Conservation (phyloP, 1,139 yeast species). For the Geotrichum carabidarum region DNA sequence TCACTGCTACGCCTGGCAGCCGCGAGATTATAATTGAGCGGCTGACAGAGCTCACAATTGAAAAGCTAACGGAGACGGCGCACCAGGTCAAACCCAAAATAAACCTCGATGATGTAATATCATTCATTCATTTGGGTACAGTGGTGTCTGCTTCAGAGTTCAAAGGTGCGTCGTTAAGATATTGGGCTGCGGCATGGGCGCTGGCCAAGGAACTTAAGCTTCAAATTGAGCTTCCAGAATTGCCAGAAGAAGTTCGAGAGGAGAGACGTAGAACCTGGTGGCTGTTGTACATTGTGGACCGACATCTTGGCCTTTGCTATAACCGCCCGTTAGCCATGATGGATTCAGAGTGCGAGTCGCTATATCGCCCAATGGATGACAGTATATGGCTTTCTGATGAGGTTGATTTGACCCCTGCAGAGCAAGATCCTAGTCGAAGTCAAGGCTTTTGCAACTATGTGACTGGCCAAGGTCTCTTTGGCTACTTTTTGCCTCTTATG, state of each 20-base stretch:
- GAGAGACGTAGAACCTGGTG: conserved; percentile 44
- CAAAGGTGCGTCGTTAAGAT: conserved; percentile 39
- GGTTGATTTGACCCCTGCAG: conserved; percentile 21
- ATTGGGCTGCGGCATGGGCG: conserved; percentile 41
- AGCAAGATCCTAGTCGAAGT: conserved; percentile 27
- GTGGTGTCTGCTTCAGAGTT: conserved; percentile 42
- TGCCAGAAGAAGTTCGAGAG: conserved; percentile 37
- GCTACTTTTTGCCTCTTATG: conserved; percentile 31
- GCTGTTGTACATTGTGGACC: conserved; percentile 41
- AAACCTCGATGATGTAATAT: conserved; percentile 39
- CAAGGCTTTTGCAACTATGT: conserved; percentile 23
- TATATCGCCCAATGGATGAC: conserved; percentile 39
- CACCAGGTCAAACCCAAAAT: conserved; percentile 23
- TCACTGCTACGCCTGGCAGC: conserved; percentile 31
- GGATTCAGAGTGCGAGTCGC: conserved; percentile 36
- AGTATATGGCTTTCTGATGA: conserved; percentile 34
- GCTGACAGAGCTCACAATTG: conserved; percentile 28
- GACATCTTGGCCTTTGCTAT: conserved; percentile 41
- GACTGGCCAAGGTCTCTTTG: conserved; percentile 28
- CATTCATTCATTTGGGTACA: conserved; percentile 40
- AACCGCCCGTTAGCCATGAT: conserved; percentile 36
- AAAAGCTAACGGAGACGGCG: conserved; percentile 29
- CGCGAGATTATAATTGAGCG: conserved; percentile 11
- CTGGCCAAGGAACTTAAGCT: conserved; percentile 35
- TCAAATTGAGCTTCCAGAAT: conserved; percentile 31